Evolutionary conservation across 2,329 filamentous ascomycete species (phyloP), one percentile per base, ranked within the genome.

Genomic region (Endocalyx cinctus): DNA sequence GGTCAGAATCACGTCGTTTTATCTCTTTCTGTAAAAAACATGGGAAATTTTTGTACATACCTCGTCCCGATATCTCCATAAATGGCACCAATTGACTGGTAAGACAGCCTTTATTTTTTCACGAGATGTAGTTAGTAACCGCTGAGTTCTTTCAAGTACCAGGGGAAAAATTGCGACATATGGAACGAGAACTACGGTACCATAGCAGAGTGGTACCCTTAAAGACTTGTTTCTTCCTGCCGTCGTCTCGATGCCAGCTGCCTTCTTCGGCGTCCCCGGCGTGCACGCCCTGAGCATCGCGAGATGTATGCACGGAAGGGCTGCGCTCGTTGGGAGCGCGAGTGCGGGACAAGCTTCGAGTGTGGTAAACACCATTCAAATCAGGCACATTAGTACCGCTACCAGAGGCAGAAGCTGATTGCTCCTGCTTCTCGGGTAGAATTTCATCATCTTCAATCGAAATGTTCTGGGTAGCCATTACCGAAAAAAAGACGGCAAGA

Each of bases 41-140:
- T 5, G 29, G 17, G n/a, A 3, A 34, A 19, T 18, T 11, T 13
- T 8, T 20, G 30, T 15, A 33, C 36, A 20, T 28, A 55, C 54
- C 48, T 52, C 14, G 67, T 72, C 36, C 79, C 80, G 48, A 84
- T 82, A 44, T 84, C 80, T 16, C 80, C 80, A 41, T 84, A 84
- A 31, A 84, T 83, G 25, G 81, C 76, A 31, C 80, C 79, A 18
- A 70, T 73, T 3, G 72, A 77, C 56, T 83, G 78, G 50, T 81
- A 83, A 16, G 77, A 72, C 27, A 81, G 66, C 70, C 73, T 60
- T 41, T 11, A 33, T 17, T 20, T 14, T 60, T 41, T 11, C 31
- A 19, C 19, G 14, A 15, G n/a, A n/a, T n/a, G n/a, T n/a, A n/a
- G 10, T 16, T 18, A 19, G 31, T 45, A 45, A 28, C 34, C 10